Conservation (phyloP, 164 flowering plant genomes). For the Magnolia kwangsiensis region DNA sequence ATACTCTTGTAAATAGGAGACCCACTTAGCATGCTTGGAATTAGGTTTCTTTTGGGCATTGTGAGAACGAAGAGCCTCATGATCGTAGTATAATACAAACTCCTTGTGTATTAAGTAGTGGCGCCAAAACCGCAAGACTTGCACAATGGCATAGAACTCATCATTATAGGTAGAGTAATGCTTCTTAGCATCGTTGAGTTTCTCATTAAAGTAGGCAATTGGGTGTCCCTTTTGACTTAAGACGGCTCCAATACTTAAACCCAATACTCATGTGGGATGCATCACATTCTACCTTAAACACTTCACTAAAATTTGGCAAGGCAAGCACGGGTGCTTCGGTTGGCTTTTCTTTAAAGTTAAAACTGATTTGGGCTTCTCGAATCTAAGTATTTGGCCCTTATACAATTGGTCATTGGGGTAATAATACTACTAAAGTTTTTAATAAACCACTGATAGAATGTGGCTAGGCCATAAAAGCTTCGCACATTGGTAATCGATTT, state of each 20-base stretch:
- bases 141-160: not conserved
- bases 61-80: not conserved
- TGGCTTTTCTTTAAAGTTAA: not conserved
- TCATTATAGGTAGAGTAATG: not conserved
- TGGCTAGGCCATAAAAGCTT: constrained; percentile 5
- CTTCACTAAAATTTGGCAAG: not conserved
- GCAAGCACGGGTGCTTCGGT: not conserved
- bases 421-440: not conserved
- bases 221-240: not conserved
- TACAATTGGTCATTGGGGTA: not conserved
- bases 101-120: not conserved
- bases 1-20: not conserved
- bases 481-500: not conserved
- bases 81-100: not conserved
- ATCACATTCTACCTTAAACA: not conserved
- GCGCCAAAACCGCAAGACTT: not conserved
- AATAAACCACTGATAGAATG: not conserved
- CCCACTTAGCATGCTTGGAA: constrained; percentile 4
- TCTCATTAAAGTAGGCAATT: not conserved
- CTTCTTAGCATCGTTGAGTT: constrained; percentile 1
- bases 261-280: not conserved
- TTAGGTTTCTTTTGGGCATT: not conserved
- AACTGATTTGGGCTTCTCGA: not conserved
- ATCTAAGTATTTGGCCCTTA: not conserved
- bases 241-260: not conserved